Base-by-base conservation (phyloP, 2,329 filamentous ascomycete genomes). In the Sporothrix inflata region DNA sequence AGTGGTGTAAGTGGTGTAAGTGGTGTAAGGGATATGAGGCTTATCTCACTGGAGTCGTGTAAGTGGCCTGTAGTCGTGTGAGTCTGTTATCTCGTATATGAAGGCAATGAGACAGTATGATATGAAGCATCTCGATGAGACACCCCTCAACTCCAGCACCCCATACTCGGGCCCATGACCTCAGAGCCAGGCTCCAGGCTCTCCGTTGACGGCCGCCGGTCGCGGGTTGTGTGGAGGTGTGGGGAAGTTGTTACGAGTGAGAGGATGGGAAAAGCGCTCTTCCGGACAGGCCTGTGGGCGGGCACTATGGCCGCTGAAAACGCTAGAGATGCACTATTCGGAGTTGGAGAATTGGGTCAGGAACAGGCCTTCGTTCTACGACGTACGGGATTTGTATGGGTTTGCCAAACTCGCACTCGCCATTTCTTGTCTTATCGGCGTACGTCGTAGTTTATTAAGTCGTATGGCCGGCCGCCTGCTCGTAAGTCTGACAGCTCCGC, bases 231-330 rank as follows among this genome's bases (percentile, higher is more conserved):
- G 63, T 66, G 63, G 63, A 66, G 42, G 42, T 66, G 63, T 49
- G 63, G 63, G 42, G 42, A 12, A 9, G 61, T 8, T 12, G 21
- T 34, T 19, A n/a, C n/a, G 4, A 1, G 57, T 8, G 24, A n/a
- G 45, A 30, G 7, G 16, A 9, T 16, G 12, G 24, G 53, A 14
- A 66, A 47, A 71, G 69, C 6, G 14, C 69, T 71, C 60, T 66
- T 66, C 60, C 69, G 60, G 63, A 3, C 1, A n/a, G 61, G 16
- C 30, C 34, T 42, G 57, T 38, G 16, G 14, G 27, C 12, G 21
- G 16, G 30, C 42, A n/a, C 21, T 66, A 24, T 16, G n/a, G 63
- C 12, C 61, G 21, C 40, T 49, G 42, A 65, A 65, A n/a, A 8
- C 21, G 63, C 63, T 34, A n/a, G 27, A 12, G 57, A 24, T 49